These are phyloP conservation scores for Calvatia gigantea DNA, from an alignment of 768 basidiomycete genomes.

Conservation along the genomic window DNA sequence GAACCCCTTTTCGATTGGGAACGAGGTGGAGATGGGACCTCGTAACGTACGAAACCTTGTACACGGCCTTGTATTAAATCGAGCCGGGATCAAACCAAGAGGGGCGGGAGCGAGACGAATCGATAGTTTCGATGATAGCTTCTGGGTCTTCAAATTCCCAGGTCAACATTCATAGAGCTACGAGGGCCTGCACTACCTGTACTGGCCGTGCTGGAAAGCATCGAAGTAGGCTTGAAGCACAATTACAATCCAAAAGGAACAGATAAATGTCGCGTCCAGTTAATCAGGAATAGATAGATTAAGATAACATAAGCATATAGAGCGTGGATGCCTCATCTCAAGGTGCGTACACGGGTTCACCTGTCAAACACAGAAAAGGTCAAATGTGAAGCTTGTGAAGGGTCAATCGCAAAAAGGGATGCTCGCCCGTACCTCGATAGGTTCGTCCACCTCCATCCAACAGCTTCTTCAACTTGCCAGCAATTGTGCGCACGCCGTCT, in stretches of 20 bases:
- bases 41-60: neutral
- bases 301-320: neutral
- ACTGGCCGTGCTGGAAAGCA: no score
- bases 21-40: neutral
- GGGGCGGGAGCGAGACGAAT: no score
- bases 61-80: neutral
- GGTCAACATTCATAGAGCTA: no score
- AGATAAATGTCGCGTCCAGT: no score
- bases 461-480: slow-evolving; percentile 54
- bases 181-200: no score
- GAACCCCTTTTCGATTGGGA: neutral
- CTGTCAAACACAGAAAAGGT: slow-evolving; percentile 19
- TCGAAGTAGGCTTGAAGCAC: no score
- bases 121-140: no score
- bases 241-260: no score
- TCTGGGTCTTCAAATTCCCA: neutral
- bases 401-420: neutral
- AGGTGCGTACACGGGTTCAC: slow-evolving; percentile 36
- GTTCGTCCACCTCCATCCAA: slow-evolving; percentile 55
- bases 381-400: neutral
- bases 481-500: slow-evolving; percentile 58
- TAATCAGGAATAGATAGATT: no score
- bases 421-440: slow-evolving; percentile 35
- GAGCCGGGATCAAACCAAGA: no score
- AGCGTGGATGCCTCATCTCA: slow-evolving; percentile 15